phyloP scores from a whole-genome alignment of 768 basidiomycete species.

The Termitomyces sp. region DNA sequence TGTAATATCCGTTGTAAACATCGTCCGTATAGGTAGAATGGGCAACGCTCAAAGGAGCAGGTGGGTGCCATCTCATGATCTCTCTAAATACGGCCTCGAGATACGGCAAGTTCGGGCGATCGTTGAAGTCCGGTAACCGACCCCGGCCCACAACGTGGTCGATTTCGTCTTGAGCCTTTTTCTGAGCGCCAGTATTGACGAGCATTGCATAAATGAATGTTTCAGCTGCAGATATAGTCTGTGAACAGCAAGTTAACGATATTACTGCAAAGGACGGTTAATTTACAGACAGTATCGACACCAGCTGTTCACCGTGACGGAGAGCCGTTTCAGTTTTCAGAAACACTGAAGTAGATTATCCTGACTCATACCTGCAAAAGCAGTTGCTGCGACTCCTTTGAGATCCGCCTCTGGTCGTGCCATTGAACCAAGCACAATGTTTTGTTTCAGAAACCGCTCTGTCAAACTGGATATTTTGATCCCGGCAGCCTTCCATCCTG shows the following conservation, averaged over 20 bases:
- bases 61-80: slow-evolving; percentile 31
- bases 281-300: slow-evolving; percentile 10
- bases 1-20: slow-evolving; percentile 11
- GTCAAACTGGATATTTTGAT: slow-evolving; percentile 1
- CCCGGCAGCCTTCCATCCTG: slow-evolving; percentile 1
- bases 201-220: slow-evolving; percentile 19
- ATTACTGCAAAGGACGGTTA: background rate
- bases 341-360: background rate
- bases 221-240: slow-evolving; percentile 9
- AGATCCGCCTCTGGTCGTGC: slow-evolving; percentile 6
- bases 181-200: slow-evolving; percentile 15
- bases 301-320: slow-evolving; percentile 2
- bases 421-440: background rate
- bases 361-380: slow-evolving; percentile 7
- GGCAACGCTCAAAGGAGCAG: slow-evolving; percentile 23
- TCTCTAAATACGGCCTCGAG: slow-evolving; percentile 36
- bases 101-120: slow-evolving; percentile 33
- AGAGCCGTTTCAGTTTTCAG: background rate
- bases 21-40: slow-evolving; percentile 13
- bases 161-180: slow-evolving; percentile 33
- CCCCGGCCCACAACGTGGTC: slow-evolving; percentile 32
- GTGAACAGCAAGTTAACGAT: background rate
- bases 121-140: slow-evolving; percentile 34
- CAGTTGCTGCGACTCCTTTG: slow-evolving; percentile 10
- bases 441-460: slow-evolving; percentile 1